Conservation (phyloP, 2,329 filamentous ascomycete genomes). For the Zopfia rhizophila region DNA sequence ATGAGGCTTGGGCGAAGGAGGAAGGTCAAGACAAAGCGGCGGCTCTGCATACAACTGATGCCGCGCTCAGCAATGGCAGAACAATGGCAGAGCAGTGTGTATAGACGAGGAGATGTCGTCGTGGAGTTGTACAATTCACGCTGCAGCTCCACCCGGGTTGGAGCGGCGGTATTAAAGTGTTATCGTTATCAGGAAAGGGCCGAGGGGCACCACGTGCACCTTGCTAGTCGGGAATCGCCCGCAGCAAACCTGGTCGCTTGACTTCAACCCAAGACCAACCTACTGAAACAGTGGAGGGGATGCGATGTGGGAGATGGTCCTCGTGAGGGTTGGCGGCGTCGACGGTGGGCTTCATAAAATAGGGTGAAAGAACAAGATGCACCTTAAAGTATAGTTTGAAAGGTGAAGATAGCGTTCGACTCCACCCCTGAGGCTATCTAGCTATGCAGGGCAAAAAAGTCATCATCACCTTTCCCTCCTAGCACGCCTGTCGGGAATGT, state of each 20-base stretch:
- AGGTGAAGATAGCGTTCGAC: too few species aligned
- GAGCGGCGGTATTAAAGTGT: constrained; percentile 10
- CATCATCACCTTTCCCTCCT: constrained; percentile 17
- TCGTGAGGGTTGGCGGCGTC: constrained; percentile 15
- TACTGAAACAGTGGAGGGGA: constrained; percentile 22
- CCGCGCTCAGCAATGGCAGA: too few species aligned
- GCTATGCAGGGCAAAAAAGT: constrained; percentile 40
- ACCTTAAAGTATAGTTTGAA: too few species aligned
- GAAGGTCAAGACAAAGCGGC: constrained; percentile 11
- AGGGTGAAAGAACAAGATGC: neutral
- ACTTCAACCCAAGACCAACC: constrained; percentile 16
- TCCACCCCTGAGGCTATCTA: constrained; percentile 13
- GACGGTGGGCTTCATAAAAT: neutral
- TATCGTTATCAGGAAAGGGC: constrained; percentile 7
- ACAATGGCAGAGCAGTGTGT: too few species aligned
- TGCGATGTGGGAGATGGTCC: neutral
- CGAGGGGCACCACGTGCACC: constrained; percentile 23
- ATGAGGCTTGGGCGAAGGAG: constrained; percentile 5
- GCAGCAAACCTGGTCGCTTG: constrained; percentile 21
- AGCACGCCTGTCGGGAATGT: constrained; percentile 2
- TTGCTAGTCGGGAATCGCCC: constrained; percentile 9
- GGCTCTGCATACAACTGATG: too few species aligned
- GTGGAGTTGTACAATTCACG: constrained; percentile 13
- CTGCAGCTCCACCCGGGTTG: constrained; percentile 7
- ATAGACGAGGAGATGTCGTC: too few species aligned